phyloP scores from a whole-genome alignment of 306 rosid genomes.

The Lathyrus sativus region DNA sequence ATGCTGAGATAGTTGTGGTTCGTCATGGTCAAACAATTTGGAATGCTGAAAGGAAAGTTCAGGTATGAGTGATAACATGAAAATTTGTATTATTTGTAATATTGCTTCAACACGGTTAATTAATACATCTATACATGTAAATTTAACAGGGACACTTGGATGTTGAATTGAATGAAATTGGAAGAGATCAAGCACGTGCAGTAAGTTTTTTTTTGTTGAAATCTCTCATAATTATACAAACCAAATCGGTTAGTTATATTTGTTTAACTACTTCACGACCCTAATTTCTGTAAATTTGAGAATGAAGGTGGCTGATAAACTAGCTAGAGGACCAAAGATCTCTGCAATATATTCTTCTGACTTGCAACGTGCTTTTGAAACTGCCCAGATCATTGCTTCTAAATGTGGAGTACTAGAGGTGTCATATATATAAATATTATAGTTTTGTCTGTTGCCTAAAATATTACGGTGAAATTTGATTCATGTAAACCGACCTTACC shows the following conservation, averaged over 20 bases:
- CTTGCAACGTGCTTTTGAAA: conserved; percentile 75
- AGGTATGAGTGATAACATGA: conserved; percentile 48
- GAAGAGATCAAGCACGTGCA: conserved; percentile 77
- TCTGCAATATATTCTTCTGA: conserved; percentile 81
- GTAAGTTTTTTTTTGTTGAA: conserved; percentile 52
- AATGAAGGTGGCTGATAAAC: conserved; percentile 66
- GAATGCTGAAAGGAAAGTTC: conserved; percentile 76
- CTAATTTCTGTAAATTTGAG: conserved; percentile 34
- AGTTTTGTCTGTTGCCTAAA: too few species aligned
- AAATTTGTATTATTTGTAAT: neutral
- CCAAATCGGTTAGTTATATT: neutral
- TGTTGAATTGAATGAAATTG: conserved; percentile 79
- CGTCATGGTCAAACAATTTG: conserved; percentile 95
- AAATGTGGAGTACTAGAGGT: conserved; percentile 77
- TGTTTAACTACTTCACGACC: neutral
- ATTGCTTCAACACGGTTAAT: too few species aligned
- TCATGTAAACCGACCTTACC: too few species aligned
- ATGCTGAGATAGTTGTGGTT: conserved; percentile 74
- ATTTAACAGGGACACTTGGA: conserved; percentile 75
- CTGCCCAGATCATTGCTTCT: conserved; percentile 84
- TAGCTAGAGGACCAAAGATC: conserved; percentile 66
- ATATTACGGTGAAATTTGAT: too few species aligned
- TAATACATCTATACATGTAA: neutral
- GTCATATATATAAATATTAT: neutral
- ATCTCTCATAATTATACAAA: neutral